phyloP scores from a whole-genome alignment of 805 yeast species.

The Nakazawaea wickerhamii region DNA sequence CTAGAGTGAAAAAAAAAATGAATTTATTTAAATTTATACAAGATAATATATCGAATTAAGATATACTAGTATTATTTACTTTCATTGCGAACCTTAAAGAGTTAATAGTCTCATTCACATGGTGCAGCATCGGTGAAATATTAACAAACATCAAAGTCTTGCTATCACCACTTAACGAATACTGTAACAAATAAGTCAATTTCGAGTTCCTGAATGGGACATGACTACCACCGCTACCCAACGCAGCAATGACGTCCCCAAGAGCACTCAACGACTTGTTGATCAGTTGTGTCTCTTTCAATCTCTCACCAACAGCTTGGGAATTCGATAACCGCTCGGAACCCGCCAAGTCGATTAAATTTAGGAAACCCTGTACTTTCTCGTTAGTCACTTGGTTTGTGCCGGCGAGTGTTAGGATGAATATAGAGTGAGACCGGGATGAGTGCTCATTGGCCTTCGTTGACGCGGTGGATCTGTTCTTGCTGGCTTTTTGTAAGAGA shows the following conservation, averaged over 20 bases:
- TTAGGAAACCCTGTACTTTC: conserved; percentile 52
- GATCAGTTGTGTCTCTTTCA: conserved; percentile 83
- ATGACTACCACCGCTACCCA: conserved; percentile 43
- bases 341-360: conserved; percentile 90
- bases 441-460: conserved; percentile 80
- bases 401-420: conserved; percentile 59
- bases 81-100: conserved; percentile 87
- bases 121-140: conserved; percentile 59
- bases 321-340: conserved; percentile 79
- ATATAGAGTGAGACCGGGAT: conserved; percentile 87
- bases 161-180: conserved; percentile 78
- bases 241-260: conserved; percentile 82
- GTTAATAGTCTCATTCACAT: conserved; percentile 73
- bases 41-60: no score
- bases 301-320: conserved; percentile 71
- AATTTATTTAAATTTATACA: no score
- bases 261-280: conserved; percentile 82
- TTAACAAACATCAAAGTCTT: conserved; percentile 94
- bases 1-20: no score
- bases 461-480: conserved; percentile 69
- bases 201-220: conserved; percentile 68
- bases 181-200: conserved; percentile 76
- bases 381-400: conserved; percentile 43
- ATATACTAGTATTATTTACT: conserved; percentile 52
- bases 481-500: conserved; percentile 49